These are phyloP conservation scores for Colletotrichum lupini DNA, from an alignment of 2,329 filamentous ascomycete species.

Conservation along the genomic window DNA sequence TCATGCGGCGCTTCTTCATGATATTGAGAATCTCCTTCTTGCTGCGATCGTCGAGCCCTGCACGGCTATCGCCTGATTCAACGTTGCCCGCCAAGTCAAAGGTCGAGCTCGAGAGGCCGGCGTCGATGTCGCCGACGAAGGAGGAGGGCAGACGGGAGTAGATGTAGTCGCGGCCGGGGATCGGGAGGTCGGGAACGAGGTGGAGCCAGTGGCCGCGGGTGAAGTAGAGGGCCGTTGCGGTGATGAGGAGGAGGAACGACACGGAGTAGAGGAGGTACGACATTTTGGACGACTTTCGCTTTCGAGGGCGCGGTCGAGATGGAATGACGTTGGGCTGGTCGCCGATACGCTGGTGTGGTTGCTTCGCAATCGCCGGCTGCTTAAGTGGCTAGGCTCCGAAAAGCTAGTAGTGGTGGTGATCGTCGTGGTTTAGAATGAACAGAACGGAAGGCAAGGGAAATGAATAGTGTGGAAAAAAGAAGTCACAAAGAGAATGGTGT, in stretches of 20 bases:
- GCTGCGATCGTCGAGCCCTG: conserved; percentile 81
- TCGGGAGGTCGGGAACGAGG: conserved; percentile 69
- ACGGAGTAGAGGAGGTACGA: conserved; percentile 83
- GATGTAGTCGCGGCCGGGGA: conserved; percentile 68
- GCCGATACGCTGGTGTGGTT: not conserved
- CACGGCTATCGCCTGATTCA: conserved; percentile 79
- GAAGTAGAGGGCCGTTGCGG: conserved; percentile 82
- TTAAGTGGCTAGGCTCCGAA: not conserved
- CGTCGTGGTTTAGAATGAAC: not conserved
- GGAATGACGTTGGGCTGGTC: not conserved
- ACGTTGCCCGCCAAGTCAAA: conserved; percentile 89
- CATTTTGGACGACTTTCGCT: conserved; percentile 62
- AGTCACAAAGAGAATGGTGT: not conserved
- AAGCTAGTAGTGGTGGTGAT: not conserved
- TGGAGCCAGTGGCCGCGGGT: conserved; percentile 83
- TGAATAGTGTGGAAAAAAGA: not conserved
- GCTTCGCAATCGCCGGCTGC: not conserved
- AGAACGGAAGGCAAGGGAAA: not conserved
- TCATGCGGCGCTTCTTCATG: conserved; percentile 86
- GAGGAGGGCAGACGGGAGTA: conserved; percentile 82
- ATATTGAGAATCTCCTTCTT: conserved; percentile 88
- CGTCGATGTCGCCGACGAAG: conserved; percentile 88
- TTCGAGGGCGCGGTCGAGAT: not conserved
- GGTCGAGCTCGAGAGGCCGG: conserved; percentile 82
- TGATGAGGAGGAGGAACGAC: conserved; percentile 76